A percentile compares a stretch with the other conserved stretches of the same genome.
Evolutionary conservation across 371 early-diverging fungal genomes (phyloP).

Genomic region (Saksenaea vasiformis): DNA sequence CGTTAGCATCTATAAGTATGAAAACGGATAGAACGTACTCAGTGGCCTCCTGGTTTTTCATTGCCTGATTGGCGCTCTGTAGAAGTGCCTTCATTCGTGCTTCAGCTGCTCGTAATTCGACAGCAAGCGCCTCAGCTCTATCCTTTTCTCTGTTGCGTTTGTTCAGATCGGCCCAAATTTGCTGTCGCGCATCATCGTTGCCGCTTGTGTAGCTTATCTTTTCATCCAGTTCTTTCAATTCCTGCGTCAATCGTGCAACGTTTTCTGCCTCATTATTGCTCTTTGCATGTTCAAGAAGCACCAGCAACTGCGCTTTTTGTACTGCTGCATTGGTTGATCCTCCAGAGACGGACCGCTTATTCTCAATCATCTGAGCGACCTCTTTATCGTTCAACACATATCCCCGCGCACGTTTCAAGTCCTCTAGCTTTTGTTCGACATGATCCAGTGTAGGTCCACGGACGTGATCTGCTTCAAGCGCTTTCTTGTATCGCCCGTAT

Average conservation of each 20-base stretch:
- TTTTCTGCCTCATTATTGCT: conserved; percentile 34
- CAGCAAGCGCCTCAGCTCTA: conserved; percentile 38
- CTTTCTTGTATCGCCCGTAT: conserved; percentile 56
- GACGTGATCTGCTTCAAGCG: conserved; percentile 52
- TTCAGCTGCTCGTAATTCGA: conserved; percentile 29
- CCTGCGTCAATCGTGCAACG: conserved; percentile 24
- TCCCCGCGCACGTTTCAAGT: conserved; percentile 57
- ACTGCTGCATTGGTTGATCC: not conserved
- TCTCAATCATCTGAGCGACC: conserved; percentile 60
- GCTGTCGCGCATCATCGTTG: conserved; percentile 29
- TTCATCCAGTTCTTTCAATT: conserved; percentile 36
- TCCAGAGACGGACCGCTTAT: conserved; percentile 33
- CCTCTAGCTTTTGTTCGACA: conserved; percentile 56
- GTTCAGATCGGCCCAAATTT: conserved; percentile 58
- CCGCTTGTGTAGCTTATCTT: conserved; percentile 19
- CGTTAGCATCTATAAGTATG: not conserved
- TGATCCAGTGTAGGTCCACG: conserved; percentile 51
- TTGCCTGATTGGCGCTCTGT: not conserved
- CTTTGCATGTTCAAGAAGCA: conserved; percentile 24
- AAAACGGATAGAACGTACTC: not conserved
- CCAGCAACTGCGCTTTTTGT: conserved; percentile 38
- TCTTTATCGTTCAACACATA: conserved; percentile 73
- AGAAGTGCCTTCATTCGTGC: conserved; percentile 26
- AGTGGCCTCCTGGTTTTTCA: not conserved
- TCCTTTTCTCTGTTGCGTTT: conserved; percentile 46